A percentile compares a stretch with the other conserved stretches of the same genome.
phyloP scores from a whole-genome alignment of 768 basidiomycete species.

The Amyloporia xantha region DNA sequence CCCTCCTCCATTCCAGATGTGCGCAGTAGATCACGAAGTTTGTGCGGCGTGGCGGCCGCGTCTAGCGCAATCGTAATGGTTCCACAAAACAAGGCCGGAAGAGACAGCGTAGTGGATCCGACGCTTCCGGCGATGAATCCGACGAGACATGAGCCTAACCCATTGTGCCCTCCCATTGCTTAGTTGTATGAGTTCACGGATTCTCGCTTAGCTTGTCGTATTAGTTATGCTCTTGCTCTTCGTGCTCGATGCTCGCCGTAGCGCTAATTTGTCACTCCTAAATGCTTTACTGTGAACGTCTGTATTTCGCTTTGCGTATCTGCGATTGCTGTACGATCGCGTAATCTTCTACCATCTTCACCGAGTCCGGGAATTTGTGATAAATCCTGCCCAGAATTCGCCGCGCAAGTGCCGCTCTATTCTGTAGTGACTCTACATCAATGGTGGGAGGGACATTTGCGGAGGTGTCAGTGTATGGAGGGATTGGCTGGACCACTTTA shows the following conservation, averaged over 20 bases:
- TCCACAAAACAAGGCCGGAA: slow-evolving; percentile 54
- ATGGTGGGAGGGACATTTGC: not conserved
- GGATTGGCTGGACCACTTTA: slow-evolving; percentile 37
- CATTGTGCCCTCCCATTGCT: not conserved
- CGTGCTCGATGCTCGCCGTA: not conserved
- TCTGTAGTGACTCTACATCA: slow-evolving; percentile 18
- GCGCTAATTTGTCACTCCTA: not conserved
- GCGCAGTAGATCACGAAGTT: not conserved
- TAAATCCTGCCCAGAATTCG: slow-evolving; percentile 41
- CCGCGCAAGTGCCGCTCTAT: slow-evolving; percentile 27
- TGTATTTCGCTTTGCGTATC: slow-evolving; percentile 1
- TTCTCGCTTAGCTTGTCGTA: not conserved
- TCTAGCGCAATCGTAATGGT: slow-evolving; percentile 77
- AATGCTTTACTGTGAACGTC: not conserved
- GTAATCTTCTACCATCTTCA: slow-evolving; percentile 21
- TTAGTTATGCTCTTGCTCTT: slow-evolving; percentile 1
- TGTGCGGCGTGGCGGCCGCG: slow-evolving; percentile 1
- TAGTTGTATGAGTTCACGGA: not conserved
- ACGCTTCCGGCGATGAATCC: slow-evolving; percentile 63
- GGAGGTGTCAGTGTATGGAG: slow-evolving; percentile 4
- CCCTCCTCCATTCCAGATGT: slow-evolving; percentile 12
- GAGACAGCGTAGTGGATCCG: slow-evolving; percentile 54
- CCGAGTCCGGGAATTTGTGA: slow-evolving; percentile 43
- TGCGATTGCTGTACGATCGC: slow-evolving; percentile 14
- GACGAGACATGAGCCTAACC: slow-evolving; percentile 37